These are phyloP conservation scores for Jatropha podagrica DNA, from an alignment of 441 rosid genomes.

Conservation along the genomic window DNA sequence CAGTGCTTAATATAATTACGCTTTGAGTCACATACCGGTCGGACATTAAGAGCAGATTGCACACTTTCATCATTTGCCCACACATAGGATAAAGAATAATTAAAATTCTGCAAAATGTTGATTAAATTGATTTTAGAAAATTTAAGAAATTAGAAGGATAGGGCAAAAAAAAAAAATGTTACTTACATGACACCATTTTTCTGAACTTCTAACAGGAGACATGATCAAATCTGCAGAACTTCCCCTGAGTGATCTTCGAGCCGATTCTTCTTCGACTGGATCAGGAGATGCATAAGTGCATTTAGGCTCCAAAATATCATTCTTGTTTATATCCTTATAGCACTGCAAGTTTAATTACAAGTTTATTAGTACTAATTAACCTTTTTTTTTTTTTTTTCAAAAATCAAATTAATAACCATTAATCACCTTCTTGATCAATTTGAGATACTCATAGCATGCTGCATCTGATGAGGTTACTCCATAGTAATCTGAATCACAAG, in stretches of 20 bases:
- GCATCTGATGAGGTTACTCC: constrained; percentile 21
- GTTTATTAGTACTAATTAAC: not conserved
- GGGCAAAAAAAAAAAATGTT: not conserved
- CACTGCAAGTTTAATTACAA: constrained; percentile 12
- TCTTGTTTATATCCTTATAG: constrained; percentile 30
- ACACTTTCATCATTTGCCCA: constrained; percentile 36
- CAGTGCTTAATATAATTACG: not conserved
- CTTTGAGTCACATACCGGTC: constrained; percentile 17
- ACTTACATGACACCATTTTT: constrained; percentile 39
- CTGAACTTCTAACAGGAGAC: constrained; percentile 27
- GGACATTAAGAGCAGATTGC: constrained; percentile 33
- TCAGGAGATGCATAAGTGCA: constrained; percentile 35
- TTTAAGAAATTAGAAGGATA: no score
- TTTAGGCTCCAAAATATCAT: constrained; percentile 30
- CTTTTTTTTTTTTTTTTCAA: not conserved
- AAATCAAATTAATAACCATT: not conserved
- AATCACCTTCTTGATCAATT: constrained; percentile 23
- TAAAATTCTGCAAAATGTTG: constrained; percentile 33
- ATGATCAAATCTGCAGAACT: constrained; percentile 17
- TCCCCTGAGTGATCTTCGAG: constrained; percentile 30
- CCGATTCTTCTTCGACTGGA: constrained; percentile 19
- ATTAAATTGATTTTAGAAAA: not conserved
- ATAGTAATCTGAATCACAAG: constrained; percentile 25
- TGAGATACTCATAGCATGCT: constrained; percentile 27
- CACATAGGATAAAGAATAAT: constrained; percentile 27